phyloP scores from a whole-genome alignment of 1,284 basidiomycete genomes.

The Malassezia equina region DNA sequence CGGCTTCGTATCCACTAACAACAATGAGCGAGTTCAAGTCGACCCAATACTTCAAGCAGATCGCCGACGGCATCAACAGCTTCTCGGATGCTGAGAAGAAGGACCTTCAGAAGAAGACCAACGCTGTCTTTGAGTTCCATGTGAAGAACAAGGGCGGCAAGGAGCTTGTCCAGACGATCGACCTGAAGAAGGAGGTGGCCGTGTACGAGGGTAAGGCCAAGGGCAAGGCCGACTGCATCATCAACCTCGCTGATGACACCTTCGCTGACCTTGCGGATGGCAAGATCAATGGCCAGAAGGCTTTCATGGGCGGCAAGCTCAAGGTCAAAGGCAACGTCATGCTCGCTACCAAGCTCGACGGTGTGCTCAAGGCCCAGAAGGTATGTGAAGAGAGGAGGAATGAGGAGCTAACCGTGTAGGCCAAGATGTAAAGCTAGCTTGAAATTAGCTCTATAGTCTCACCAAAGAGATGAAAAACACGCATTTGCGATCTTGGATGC shows the following conservation, averaged over 20 bases:
- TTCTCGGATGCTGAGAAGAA: constrained; percentile 66
- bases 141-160: constrained; percentile 68
- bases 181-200: constrained; percentile 65
- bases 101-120: constrained; percentile 79
- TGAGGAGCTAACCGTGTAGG: background rate
- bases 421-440: constrained; percentile 25
- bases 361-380: constrained; percentile 31
- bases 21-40: constrained; percentile 45
- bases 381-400: background rate
- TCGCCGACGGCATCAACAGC: constrained; percentile 58
- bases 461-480: too few relatives aligned
- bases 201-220: constrained; percentile 46
- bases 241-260: constrained; percentile 45
- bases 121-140: constrained; percentile 79
- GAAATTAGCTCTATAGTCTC: background rate
- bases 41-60: constrained; percentile 48
- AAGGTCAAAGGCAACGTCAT: constrained; percentile 45
- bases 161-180: constrained; percentile 67
- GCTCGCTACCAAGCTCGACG: constrained; percentile 36
- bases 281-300: constrained; percentile 49
- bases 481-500: too few relatives aligned
- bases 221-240: constrained; percentile 47
- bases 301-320: constrained; percentile 39
- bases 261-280: constrained; percentile 46
- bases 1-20: background rate